Evolutionary conservation across 2,329 filamentous ascomycete species (phyloP), one percentile per base, ranked within the genome.

Genomic region (Claviceps humidiphila): DNA sequence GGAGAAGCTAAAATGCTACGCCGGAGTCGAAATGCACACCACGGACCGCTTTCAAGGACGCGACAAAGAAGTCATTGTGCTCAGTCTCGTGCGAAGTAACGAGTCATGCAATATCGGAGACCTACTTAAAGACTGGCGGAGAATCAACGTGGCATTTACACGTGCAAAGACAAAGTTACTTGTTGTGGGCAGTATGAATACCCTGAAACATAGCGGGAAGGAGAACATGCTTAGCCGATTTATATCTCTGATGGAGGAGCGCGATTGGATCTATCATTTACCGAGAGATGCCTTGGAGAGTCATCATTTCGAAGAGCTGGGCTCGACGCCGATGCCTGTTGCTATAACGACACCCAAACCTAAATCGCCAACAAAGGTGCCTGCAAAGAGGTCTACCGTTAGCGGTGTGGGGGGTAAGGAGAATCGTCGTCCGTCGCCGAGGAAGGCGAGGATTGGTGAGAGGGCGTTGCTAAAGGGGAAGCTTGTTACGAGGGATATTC

Each of bases 11-110:
- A 79, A 80, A 37, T 72, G 70, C 43, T 68, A 75, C 59, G 53
- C 74, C 0, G 78, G 79, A 2, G 82, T 98, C 1, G 93, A 98
- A 68, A 89, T 97, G 77, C 89, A 98, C 68, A 97, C 93, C 0
- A 90, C 93, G 3, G 93, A 98, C 68, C 89, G 91, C 45, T 98
- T 95, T 67, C 93, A 98, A 66, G 93, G 93, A 6, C 81, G 93
- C 9, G 93, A 98, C 69, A 98, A 98, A 65, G 89, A 95, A 63
- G 84, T 95, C 2, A 80, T 97, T 0, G 80, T 98, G 14, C 77
- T 98, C 8, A 88, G 82, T 52, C 83, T 95, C 34, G 93, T 97
- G 14, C 80, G 93, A 34, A 91, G 82, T 64, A 98, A 98, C 61
- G 82, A 90, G 22, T 77, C 78, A 1, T 81, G 83, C 56, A 81